phyloP scores from a whole-genome alignment of 768 basidiomycete genomes.

The Crucibulum laeve region DNA sequence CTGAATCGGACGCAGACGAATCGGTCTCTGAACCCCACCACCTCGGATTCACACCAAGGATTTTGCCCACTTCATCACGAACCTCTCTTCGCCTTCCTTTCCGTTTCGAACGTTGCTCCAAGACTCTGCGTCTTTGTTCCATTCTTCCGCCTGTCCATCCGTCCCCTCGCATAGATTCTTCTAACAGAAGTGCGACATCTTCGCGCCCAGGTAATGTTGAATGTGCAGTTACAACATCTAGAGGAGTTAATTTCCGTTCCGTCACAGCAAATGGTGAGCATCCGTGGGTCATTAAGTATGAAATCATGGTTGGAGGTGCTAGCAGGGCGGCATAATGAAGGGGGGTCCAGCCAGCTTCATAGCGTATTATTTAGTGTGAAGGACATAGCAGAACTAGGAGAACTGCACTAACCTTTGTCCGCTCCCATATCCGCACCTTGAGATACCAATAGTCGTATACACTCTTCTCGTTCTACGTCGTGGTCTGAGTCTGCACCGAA shows the following conservation, averaged over 20 bases:
- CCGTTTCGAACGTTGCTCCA: slow-evolving; percentile 56
- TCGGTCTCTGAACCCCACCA: slow-evolving; percentile 66
- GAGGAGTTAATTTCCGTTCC: slow-evolving; percentile 73
- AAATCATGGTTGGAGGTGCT: slow-evolving; percentile 86
- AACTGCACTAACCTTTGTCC: slow-evolving; percentile 55
- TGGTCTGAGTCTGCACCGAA: slow-evolving; percentile 80
- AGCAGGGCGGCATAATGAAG: slow-evolving; percentile 88
- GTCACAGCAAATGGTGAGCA: slow-evolving; percentile 81
- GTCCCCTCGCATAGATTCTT: slow-evolving; percentile 82
- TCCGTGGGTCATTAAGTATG: slow-evolving; percentile 89
- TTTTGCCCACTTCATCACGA: slow-evolving; percentile 52
- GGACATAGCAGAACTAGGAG: slow-evolving; percentile 1
- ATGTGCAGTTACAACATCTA: slow-evolving; percentile 88
- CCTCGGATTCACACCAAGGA: slow-evolving; percentile 49
- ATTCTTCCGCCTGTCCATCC: slow-evolving; percentile 80
- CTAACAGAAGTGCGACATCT: slow-evolving; percentile 82
- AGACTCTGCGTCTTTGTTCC: slow-evolving; percentile 57
- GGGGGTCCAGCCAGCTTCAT: slow-evolving; percentile 88
- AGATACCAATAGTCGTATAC: slow-evolving; percentile 71
- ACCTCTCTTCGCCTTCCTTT: slow-evolving; percentile 49
- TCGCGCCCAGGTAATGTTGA: slow-evolving; percentile 76
- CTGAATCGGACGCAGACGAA: slow-evolving; percentile 36
- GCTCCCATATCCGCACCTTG: slow-evolving; percentile 70
- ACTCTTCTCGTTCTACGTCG: slow-evolving; percentile 89
- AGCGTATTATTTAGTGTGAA: slow-evolving; percentile 4